Conservation (phyloP, 164 flowering plant species). For the Malania oleifera region DNA sequence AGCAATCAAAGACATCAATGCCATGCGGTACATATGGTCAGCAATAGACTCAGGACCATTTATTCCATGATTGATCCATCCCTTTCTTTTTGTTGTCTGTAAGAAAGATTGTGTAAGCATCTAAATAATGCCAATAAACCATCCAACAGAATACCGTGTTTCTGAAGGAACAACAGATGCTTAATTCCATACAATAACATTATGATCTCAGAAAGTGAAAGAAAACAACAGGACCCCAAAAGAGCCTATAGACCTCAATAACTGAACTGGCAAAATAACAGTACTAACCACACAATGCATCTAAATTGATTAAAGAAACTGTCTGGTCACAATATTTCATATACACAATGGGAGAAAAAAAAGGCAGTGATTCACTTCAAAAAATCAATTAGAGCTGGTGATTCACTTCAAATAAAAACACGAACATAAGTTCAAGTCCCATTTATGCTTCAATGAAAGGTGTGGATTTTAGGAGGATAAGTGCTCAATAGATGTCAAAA, state of each 20-base stretch:
- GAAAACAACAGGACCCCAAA: not conserved
- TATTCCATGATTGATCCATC: conserved; percentile 93
- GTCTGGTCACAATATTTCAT: too few relatives aligned
- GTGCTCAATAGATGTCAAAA: too few relatives aligned
- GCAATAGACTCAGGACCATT: conserved; percentile 95
- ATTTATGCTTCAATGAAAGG: too few relatives aligned
- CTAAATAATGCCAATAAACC: not conserved
- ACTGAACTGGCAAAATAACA: not conserved
- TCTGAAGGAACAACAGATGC: not conserved
- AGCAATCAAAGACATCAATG: conserved; percentile 87
- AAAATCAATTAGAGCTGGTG: too few relatives aligned
- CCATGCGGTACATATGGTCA: conserved; percentile 97
- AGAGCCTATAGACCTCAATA: too few relatives aligned
- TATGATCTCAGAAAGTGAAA: conserved; percentile 10
- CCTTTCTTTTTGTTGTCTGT: conserved; percentile 88
- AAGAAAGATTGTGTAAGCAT: not conserved
- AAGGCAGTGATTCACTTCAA: too few relatives aligned
- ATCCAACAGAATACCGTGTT: not conserved
- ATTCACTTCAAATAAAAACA: too few relatives aligned
- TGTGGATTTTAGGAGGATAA: too few relatives aligned
- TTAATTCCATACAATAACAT: not conserved
- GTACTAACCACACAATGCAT: too few relatives aligned
- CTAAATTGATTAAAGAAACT: too few relatives aligned
- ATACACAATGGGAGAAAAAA: too few relatives aligned
- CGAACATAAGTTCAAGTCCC: too few relatives aligned